Base-by-base conservation (phyloP, 805 yeast species). In the Myxozyma mucilagina region DNA sequence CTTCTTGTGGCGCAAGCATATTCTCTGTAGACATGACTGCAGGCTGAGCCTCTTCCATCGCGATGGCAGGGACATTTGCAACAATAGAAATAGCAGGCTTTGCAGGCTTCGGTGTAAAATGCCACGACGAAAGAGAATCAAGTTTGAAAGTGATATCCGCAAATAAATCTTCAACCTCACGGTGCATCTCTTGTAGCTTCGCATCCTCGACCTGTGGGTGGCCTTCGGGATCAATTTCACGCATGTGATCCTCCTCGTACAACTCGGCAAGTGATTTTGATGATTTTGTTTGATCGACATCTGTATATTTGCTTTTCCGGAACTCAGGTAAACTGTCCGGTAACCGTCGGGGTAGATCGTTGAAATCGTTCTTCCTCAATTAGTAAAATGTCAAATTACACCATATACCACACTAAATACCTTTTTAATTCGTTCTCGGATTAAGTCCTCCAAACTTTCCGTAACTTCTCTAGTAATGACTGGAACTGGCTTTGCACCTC, bases 31-130 rank as follows among this genome's bases (percentile, higher is more conserved):
- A 84, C 76, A 89, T 80, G 41, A 91, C 86, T 60, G 90, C 79
- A 53, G 99, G 99, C 76, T 91, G 97, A 1, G 97, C 94, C 71
- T 94, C 98, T 76, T 93, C 99, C 96, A 93, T 89, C 1, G 87
- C 71, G 53, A 94, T 87, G 1, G 96, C 82, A 4, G 96, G 86
- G 0, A 89, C 80, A 59, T 92, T 87, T 42, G 91, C 90, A 72
- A 87, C 90, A 71, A 94, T 86, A 60, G 89, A 91, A 64, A 93
- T 77, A 24, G 86, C 76, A 68, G 89, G 87, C 73, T 89, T 86
- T 42, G 89, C 84, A 16, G 97, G 96, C 74, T 87, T 89, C 54
- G 99, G 99, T 63, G 91, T 82, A 77, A 87, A 94, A 73, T 91
- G 96, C 65, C 97, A 96, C n/a, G 97, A 91, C 53, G 96, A 85